Evolutionary conservation across 441 rosid genomes (phyloP).

Genomic region (Viola pubescens): DNA sequence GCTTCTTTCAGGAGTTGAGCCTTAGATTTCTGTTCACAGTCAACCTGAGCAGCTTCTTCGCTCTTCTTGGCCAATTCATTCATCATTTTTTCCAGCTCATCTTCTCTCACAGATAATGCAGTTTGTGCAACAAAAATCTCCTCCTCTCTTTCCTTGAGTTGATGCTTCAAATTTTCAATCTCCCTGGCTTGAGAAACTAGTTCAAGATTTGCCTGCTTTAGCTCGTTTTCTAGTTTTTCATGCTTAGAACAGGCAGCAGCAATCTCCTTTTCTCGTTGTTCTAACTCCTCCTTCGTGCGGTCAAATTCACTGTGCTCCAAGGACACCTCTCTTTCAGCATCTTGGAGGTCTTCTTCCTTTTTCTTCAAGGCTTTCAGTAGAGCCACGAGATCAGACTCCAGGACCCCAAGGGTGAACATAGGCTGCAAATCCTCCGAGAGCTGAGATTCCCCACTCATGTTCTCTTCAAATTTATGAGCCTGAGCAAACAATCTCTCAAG

Average conservation of each 20-base stretch:
- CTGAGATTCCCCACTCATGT: slow-evolving; percentile 27
- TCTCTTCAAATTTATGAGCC: slow-evolving; percentile 56
- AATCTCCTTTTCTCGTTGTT: slow-evolving; percentile 41
- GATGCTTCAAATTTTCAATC: slow-evolving; percentile 53
- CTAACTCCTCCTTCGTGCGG: slow-evolving; percentile 46
- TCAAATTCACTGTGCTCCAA: slow-evolving; percentile 46
- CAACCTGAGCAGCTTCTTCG: slow-evolving; percentile 35
- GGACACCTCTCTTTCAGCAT: slow-evolving; percentile 44
- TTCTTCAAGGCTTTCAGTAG: slow-evolving; percentile 53
- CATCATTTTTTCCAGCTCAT: slow-evolving; percentile 42
- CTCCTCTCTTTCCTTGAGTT: slow-evolving; percentile 43
- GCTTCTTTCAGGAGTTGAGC: slow-evolving; percentile 50
- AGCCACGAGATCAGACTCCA: slow-evolving; percentile 64
- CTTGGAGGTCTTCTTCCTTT: slow-evolving; percentile 63
- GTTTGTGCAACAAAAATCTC: slow-evolving; percentile 37
- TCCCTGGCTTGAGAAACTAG: slow-evolving; percentile 62
- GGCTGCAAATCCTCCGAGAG: slow-evolving; percentile 19
- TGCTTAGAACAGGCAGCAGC: slow-evolving; percentile 42
- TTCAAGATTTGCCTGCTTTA: slow-evolving; percentile 41
- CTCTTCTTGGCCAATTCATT: slow-evolving; percentile 38
- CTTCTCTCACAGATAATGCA: slow-evolving; percentile 43
- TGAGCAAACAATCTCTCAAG: slow-evolving; percentile 59
- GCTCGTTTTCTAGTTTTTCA: slow-evolving; percentile 47
- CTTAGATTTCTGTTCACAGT: slow-evolving; percentile 43
- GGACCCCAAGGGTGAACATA: slow-evolving; percentile 32